These are phyloP conservation scores for Apophysomyces ossiformis DNA, from an alignment of 371 early-diverging fungal genomes.

Conservation along the genomic window DNA sequence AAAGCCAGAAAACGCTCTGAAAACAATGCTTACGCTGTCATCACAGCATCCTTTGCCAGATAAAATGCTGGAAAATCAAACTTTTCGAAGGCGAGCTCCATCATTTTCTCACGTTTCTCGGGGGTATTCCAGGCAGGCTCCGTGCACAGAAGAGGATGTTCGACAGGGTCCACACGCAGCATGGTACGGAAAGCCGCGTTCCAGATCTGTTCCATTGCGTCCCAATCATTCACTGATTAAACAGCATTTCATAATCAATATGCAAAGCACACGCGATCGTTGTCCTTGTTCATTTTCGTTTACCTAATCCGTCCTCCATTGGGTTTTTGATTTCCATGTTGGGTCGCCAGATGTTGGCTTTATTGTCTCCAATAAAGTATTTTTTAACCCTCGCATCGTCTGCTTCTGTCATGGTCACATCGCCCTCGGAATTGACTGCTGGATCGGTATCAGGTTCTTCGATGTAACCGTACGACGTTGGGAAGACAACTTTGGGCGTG, in stretches of 20 bases:
- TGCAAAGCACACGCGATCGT: not conserved
- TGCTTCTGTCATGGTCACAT: conserved; percentile 40
- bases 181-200: conserved; percentile 74
- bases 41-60: conserved; percentile 87
- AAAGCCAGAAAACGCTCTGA: not conserved
- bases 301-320: conserved; percentile 73
- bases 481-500: conserved; percentile 83
- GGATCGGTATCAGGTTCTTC: conserved; percentile 29
- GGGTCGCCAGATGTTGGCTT: conserved; percentile 73
- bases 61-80: conserved; percentile 92
- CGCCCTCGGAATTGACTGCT: conserved; percentile 31
- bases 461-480: conserved; percentile 61
- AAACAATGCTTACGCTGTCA: conserved; percentile 75
- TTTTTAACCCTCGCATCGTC: conserved; percentile 30
- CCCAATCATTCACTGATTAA: conserved; percentile 88
- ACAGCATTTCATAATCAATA: not conserved
- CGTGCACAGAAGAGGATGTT: conserved; percentile 89
- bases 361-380: conserved; percentile 83
- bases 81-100: conserved; percentile 94
- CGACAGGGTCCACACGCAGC: conserved; percentile 69
- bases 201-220: conserved; percentile 88
- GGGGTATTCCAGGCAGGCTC: conserved; percentile 91
- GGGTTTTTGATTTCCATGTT: conserved; percentile 84
- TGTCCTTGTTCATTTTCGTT: conserved; percentile 14
- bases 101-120: conserved; percentile 82